Conservation (phyloP, 192 early-diverging fungal species). For the Coemansia javaensis region DNA sequence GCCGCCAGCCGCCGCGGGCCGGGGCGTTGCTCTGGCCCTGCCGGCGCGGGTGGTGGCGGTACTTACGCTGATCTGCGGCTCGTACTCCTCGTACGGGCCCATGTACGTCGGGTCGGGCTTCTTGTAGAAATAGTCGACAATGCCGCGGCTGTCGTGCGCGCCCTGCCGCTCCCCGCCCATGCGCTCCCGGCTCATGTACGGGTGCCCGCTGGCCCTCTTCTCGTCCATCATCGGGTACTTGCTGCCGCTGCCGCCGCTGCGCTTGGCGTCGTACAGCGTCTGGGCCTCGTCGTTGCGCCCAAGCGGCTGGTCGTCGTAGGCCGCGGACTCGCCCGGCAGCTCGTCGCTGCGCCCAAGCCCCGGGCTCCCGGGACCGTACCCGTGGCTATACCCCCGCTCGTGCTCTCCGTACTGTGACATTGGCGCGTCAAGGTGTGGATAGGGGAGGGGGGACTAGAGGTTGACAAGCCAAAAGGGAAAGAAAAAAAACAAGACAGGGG, state of each 20-base stretch:
- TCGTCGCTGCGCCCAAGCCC: constrained; percentile 5
- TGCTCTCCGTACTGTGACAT: constrained; percentile 8
- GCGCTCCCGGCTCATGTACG: too few species aligned
- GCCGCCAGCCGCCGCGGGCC: too few species aligned
- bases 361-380: neutral
- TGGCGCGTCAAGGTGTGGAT: too few species aligned
- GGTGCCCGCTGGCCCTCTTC: too few species aligned
- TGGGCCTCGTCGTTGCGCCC: constrained; percentile 1
- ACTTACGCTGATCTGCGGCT: constrained; percentile 43
- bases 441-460: too few species aligned
- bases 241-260: too few species aligned
- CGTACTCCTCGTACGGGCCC: constrained; percentile 37
- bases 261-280: constrained; percentile 4
- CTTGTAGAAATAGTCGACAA: constrained; percentile 42
- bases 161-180: neutral
- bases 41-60: neutral
- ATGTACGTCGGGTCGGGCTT: constrained; percentile 26
- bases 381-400: neutral
- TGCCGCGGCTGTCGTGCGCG: constrained; percentile 4
- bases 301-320: constrained; percentile 16
- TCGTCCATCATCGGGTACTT: too few species aligned
- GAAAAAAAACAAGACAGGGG: constrained; percentile 1
- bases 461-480: neutral
- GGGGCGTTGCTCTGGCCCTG: too few species aligned
- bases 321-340: constrained; percentile 20